These are phyloP conservation scores for Theobroma cacao DNA, from an alignment of 345 rosid genomes.

Conservation along the genomic window DNA sequence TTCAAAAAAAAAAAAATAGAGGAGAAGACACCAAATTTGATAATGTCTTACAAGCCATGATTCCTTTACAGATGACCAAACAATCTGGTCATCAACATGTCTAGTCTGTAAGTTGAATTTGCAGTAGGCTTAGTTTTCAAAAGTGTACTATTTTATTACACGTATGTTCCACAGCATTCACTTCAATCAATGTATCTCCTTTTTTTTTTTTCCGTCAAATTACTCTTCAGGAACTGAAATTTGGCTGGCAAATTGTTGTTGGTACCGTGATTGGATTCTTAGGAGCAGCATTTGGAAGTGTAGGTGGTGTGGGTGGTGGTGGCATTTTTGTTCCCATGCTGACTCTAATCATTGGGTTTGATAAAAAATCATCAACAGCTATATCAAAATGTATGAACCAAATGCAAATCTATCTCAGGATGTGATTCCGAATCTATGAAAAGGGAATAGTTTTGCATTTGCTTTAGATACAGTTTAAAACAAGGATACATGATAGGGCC, in stretches of 20 bases:
- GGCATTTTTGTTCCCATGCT: constrained; percentile 60
- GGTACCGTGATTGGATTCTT: constrained; percentile 43
- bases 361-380: constrained; percentile 51
- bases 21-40: constrained; percentile 2
- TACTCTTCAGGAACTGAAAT: constrained; percentile 36
- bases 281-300: constrained; percentile 56
- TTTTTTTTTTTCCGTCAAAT: neutral
- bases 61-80: neutral
- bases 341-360: constrained; percentile 44
- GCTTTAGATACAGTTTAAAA: too few relatives aligned
- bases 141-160: neutral
- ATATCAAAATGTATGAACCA: constrained; percentile 48
- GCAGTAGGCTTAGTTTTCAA: too few relatives aligned
- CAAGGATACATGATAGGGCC: too few relatives aligned
- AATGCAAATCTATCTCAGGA: neutral
- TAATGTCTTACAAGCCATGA: neutral
- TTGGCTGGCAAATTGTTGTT: constrained; percentile 43
- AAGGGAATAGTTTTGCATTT: too few relatives aligned
- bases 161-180: neutral
- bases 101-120: constrained; percentile 38
- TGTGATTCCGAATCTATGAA: too few relatives aligned
- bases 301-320: constrained; percentile 54
- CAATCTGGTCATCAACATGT: constrained; percentile 34
- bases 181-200: neutral
- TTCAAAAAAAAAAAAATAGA: too few relatives aligned